Conservation (phyloP, 352 stramenopile genomes). For the Phytophthora cryptogea region DNA sequence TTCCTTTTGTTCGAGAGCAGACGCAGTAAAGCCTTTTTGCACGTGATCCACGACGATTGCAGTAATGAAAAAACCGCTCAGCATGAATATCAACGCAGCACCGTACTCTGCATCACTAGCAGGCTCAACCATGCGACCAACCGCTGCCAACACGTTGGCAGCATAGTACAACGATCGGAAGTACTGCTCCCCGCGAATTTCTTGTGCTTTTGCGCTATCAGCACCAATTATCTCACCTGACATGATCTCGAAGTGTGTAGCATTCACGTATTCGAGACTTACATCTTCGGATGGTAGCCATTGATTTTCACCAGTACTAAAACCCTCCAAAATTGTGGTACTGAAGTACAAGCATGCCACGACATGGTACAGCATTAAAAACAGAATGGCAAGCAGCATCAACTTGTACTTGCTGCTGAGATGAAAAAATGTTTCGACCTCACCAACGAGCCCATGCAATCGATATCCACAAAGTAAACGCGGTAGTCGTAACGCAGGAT, state of each 20-base stretch:
- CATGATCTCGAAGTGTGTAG: constrained; percentile 34
- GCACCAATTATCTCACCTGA: constrained; percentile 24
- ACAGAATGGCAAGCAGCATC: constrained; percentile 39
- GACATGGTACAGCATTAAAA: constrained; percentile 59
- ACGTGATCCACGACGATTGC: constrained; percentile 74
- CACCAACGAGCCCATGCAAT: constrained; percentile 39
- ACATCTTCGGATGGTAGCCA: constrained; percentile 59
- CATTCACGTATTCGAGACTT: constrained; percentile 40
- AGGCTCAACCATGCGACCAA: constrained; percentile 54
- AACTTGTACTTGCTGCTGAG: constrained; percentile 47
- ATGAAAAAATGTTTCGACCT: constrained; percentile 44
- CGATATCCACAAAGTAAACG: constrained; percentile 42
- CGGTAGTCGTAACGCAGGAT: constrained; percentile 31
- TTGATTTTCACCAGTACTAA: constrained; percentile 41
- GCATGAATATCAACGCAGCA: constrained; percentile 61
- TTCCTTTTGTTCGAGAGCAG: constrained; percentile 68
- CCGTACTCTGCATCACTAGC: constrained; percentile 51
- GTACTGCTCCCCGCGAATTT: constrained; percentile 54
- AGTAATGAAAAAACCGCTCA: constrained; percentile 70
- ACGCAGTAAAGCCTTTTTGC: constrained; percentile 67
- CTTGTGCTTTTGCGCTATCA: constrained; percentile 24
- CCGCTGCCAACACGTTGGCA: constrained; percentile 50
- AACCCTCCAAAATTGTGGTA: constrained; percentile 49
- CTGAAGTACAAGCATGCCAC: constrained; percentile 61
- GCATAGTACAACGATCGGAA: constrained; percentile 65